These are phyloP conservation scores for Mortierella claussenii DNA, from an alignment of 192 early-diverging fungal genomes.

Conservation along the genomic window DNA sequence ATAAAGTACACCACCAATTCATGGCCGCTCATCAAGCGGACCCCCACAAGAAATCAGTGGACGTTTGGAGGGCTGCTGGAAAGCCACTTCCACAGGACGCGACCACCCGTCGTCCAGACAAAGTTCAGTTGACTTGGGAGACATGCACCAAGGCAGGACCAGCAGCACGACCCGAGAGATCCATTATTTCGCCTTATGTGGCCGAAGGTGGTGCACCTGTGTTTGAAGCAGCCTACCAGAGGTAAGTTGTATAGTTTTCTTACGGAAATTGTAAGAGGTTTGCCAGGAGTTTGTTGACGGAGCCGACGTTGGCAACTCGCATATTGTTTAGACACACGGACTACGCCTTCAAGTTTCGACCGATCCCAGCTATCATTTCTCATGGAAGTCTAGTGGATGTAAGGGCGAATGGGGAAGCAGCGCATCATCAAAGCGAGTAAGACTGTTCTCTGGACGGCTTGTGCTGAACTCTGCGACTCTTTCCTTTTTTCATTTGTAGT, in stretches of 20 bases:
- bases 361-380: neutral
- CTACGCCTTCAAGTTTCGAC: slow-evolving; percentile 31
- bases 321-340: slow-evolving; percentile 11
- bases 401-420: too few species aligned
- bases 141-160: slow-evolving; percentile 12
- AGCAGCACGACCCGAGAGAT: neutral
- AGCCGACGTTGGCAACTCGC: too few species aligned
- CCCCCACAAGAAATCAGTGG: neutral
- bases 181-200: slow-evolving; percentile 25
- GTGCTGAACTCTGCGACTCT: neutral
- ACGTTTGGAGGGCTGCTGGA: slow-evolving; percentile 26
- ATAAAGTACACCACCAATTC: too few species aligned
- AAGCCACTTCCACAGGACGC: slow-evolving; percentile 4
- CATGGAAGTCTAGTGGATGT: slow-evolving; percentile 13
- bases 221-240: slow-evolving; percentile 36
- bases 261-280: too few species aligned
- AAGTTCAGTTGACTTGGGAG: slow-evolving; percentile 28
- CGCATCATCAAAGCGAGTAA: neutral
- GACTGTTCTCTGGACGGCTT: too few species aligned
- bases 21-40: neutral
- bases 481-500: neutral
- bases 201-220: slow-evolving; percentile 9
- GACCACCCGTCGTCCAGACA: neutral
- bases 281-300: too few species aligned
- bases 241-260: slow-evolving; percentile 6